These are phyloP conservation scores for Lichtheimia ramosa DNA, from an alignment of 371 early-diverging fungal genomes.

Conservation along the genomic window DNA sequence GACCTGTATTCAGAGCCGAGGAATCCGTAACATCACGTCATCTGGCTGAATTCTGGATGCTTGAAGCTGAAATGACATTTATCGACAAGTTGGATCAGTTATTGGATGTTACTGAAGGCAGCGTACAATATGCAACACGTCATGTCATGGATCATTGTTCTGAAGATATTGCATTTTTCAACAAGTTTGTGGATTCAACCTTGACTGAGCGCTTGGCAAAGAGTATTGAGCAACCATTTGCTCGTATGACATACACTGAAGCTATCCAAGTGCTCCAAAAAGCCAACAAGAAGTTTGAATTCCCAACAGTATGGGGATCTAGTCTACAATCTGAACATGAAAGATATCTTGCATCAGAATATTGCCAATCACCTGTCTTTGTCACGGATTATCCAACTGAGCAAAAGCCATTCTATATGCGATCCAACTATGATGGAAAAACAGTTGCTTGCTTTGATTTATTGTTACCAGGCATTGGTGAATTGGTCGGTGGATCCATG, in stretches of 20 bases:
- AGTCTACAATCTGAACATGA: conserved; percentile 90
- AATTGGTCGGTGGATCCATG: conserved; percentile 88
- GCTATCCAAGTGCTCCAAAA: conserved; percentile 72
- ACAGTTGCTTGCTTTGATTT: conserved; percentile 90
- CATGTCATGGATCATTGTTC: conserved; percentile 48
- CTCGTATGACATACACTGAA: conserved; percentile 79
- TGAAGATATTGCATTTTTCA: conserved; percentile 61
- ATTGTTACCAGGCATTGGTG: conserved; percentile 87
- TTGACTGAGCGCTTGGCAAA: conserved; percentile 37
- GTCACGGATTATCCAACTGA: conserved; percentile 86
- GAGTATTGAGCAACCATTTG: conserved; percentile 57
- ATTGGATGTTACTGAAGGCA: conserved; percentile 60
- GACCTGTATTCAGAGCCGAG: conserved; percentile 91
- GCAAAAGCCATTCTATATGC: conserved; percentile 94
- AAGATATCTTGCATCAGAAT: conserved; percentile 72
- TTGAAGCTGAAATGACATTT: conserved; percentile 89
- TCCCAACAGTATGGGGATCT: conserved; percentile 76
- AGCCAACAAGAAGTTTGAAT: conserved; percentile 54
- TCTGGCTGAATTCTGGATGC: conserved; percentile 95
- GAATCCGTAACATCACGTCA: conserved; percentile 82
- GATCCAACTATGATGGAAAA: conserved; percentile 54
- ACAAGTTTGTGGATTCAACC: conserved; percentile 50
- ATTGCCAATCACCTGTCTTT: conserved; percentile 80
- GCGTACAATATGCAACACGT: conserved; percentile 47
- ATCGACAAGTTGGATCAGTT: conserved; percentile 56